phyloP scores from a whole-genome alignment of 805 yeast species.

The Candida fluviatilis region DNA sequence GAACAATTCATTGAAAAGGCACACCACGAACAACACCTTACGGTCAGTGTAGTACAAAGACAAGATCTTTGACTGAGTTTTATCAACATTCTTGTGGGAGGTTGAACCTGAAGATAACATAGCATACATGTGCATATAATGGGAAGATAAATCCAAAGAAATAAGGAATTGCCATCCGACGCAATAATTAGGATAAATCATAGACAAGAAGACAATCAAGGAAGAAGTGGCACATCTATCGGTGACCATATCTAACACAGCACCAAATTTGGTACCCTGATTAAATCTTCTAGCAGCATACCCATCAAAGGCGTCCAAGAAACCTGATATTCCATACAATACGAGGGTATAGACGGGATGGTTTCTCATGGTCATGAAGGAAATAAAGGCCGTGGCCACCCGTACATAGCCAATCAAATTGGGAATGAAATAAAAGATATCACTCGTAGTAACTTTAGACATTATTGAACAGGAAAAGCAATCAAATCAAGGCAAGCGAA shows the following conservation, averaged over 20 bases:
- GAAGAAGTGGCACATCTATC: slow-evolving; percentile 96
- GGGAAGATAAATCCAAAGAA: slow-evolving; percentile 85
- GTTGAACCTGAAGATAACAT: slow-evolving; percentile 73
- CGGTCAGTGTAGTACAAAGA: slow-evolving; percentile 85
- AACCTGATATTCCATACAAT: slow-evolving; percentile 81
- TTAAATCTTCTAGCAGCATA: slow-evolving; percentile 85
- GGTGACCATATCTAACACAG: slow-evolving; percentile 97
- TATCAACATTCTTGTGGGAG: slow-evolving; percentile 79
- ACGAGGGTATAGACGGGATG: slow-evolving; percentile 78
- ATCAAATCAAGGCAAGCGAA: neutral
- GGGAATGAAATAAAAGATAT: slow-evolving; percentile 79
- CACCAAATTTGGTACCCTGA: slow-evolving; percentile 92
- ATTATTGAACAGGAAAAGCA: neutral
- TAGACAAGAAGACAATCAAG: slow-evolving; percentile 80
- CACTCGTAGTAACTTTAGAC: slow-evolving; percentile 30
- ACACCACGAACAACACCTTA: slow-evolving; percentile 76
- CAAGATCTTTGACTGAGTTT: slow-evolving; percentile 66
- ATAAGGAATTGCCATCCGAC: slow-evolving; percentile 78
- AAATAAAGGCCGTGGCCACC: slow-evolving; percentile 73
- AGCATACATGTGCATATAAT: slow-evolving; percentile 98
- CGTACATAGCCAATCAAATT: slow-evolving; percentile 88
- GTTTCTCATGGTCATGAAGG: slow-evolving; percentile 75
- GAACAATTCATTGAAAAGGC: slow-evolving; percentile 91
- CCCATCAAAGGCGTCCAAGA: slow-evolving; percentile 95
- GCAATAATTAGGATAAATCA: slow-evolving; percentile 68